phyloP scores from a whole-genome alignment of 441 rosid species.

The Populus hybrid region DNA sequence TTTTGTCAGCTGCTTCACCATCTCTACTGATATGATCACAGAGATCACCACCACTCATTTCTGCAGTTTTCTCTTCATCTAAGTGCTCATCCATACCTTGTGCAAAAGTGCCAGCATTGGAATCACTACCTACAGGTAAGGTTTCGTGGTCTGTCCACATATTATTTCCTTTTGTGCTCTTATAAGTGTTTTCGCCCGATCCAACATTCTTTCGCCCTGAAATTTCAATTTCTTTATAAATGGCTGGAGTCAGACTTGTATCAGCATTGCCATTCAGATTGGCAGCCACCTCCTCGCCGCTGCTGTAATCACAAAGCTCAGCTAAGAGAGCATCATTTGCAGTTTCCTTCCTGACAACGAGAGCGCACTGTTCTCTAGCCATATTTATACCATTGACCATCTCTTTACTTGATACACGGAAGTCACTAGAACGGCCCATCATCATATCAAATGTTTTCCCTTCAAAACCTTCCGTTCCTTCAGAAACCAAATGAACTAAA shows the following conservation, averaged over 20 bases:
- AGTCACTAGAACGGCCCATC: not conserved
- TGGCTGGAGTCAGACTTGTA: constrained; percentile 4
- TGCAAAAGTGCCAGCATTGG: not conserved
- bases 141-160: constrained; percentile 1
- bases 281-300: constrained; percentile 10
- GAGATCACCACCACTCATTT: not conserved
- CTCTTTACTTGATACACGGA: not conserved
- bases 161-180: not conserved
- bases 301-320: constrained; percentile 9
- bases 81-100: not conserved
- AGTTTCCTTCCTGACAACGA: constrained; percentile 6
- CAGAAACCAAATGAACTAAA: not conserved
- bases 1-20: not conserved
- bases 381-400: not conserved
- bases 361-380: not conserved
- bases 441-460: not conserved
- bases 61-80: constrained; percentile 6
- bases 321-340: not conserved
- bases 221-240: constrained; percentile 1
- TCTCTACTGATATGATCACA: not conserved
- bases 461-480: not conserved
- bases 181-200: not conserved
- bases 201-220: constrained; percentile 3
- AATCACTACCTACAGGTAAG: not conserved
- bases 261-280: constrained; percentile 3